Evolutionary conservation across 441 rosid species (phyloP).

Genomic region (Hura crepitans): DNA sequence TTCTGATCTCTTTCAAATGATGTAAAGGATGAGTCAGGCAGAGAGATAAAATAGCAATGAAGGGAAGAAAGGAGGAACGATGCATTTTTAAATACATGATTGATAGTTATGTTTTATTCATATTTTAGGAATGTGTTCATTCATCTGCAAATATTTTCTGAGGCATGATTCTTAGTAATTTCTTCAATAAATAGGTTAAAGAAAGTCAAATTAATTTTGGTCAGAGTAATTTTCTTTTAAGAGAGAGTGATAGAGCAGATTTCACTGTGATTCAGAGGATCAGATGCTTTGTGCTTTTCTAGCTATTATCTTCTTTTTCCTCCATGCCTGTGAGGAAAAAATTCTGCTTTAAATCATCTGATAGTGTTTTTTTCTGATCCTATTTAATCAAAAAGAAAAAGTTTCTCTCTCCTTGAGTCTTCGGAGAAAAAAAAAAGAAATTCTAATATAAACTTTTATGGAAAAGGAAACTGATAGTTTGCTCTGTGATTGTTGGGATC

Average conservation of each 20-base stretch:
- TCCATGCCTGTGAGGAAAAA: neutral
- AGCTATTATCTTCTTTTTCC: neutral
- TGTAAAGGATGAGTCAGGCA: neutral
- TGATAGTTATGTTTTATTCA: neutral
- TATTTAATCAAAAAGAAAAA: neutral
- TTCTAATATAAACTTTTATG: neutral
- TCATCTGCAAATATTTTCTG: neutral
- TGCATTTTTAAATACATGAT: too few species aligned
- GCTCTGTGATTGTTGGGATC: constrained; percentile 13
- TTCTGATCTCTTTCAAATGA: neutral
- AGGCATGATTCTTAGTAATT: neutral
- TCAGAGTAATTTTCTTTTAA: neutral
- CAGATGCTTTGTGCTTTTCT: neutral
- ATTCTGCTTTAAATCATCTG: neutral
- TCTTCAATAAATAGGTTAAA: constrained; percentile 5
- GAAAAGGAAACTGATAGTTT: neutral
- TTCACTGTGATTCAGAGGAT: constrained; percentile 1
- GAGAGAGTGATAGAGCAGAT: neutral
- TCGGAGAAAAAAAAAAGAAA: neutral
- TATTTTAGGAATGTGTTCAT: neutral
- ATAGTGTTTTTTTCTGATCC: neutral
- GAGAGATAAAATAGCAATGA: neutral
- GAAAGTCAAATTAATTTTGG: neutral
- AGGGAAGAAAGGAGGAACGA: neutral
- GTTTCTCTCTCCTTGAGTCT: neutral